Base-by-base conservation (phyloP, 2,329 filamentous ascomycete genomes). In the Orbilia oligospora region DNA sequence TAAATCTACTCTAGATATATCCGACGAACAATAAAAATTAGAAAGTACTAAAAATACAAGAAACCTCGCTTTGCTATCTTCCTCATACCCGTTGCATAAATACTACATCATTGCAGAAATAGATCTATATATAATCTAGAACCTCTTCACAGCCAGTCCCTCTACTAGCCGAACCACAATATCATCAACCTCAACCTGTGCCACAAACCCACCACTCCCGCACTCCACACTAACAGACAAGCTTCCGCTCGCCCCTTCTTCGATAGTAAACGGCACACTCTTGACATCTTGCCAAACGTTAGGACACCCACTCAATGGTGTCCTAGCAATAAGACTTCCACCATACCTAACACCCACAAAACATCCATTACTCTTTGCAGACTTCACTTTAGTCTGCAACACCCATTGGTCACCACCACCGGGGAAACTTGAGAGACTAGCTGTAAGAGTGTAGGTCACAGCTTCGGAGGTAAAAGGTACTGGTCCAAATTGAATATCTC, bases 221-320 rank as follows among this genome's bases (percentile, higher is more conserved):
- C 65, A 69, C 33, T 44, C 65, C 10, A 69, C 33, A 5, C 3
- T 33, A 18, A 69, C n/a, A n/a, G 18, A 9, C n/a, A 68, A 20
- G 4, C 36, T 38, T 18, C 27, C 46, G 24, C 44, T 46, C 4
- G 20, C 64, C 10, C 49, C 65, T 16, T 16, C 20, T 18, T 5
- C 4, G 14, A 30, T 27, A 20, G n/a, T 14, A 55, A 68, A 68
- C 16, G 46, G 30, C 12, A 48, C 12, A 24, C 49, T 56, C 33
- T n/a, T 27, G 5, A 69, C 30, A 27, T 41, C 49, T 18, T 69
- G 20, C 65, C 65, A 69, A 14, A 20, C 9, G 6, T 5, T 48
- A n/a, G 18, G 12, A 20, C 65, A 69, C 8, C 65, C 65, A 3
- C 22, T 41, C 27, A 69, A 30, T 3, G 49, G 49, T n/a, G 65